Conservation (phyloP, 1,284 basidiomycete species). For the Farysia itapuensis region DNA sequence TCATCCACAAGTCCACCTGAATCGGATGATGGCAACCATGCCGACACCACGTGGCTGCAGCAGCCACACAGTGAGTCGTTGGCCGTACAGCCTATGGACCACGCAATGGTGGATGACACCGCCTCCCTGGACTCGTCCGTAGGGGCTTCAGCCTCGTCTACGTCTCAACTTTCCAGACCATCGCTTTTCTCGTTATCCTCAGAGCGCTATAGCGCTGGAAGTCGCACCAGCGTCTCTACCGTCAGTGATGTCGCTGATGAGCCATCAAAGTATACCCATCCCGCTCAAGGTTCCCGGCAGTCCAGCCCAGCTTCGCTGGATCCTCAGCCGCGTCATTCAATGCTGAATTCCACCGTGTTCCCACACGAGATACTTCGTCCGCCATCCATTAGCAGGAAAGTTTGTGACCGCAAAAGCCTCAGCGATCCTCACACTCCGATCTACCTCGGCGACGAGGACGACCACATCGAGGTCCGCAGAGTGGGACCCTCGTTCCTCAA, state of each 20-base stretch:
- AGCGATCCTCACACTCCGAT: slow-evolving; percentile 10
- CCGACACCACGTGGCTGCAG: slow-evolving; percentile 14
- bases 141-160: slow-evolving; percentile 19
- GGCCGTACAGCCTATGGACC: neutral
- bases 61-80: too few species aligned
- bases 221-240: slow-evolving; percentile 29
- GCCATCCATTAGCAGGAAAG: slow-evolving; percentile 17
- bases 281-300: neutral
- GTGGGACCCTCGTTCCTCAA: slow-evolving; percentile 25
- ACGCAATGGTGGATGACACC: neutral
- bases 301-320: slow-evolving; percentile 4
- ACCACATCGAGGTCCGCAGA: slow-evolving; percentile 6
- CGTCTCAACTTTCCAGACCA: slow-evolving; percentile 26
- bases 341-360: slow-evolving; percentile 49
- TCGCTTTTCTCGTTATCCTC: slow-evolving; percentile 39
- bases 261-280: neutral
- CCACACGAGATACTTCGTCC: slow-evolving; percentile 41
- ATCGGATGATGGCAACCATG: slow-evolving; percentile 21
- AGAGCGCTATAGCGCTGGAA: slow-evolving; percentile 22
- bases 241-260: slow-evolving; percentile 25
- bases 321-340: slow-evolving; percentile 39
- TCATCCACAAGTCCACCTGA: slow-evolving; percentile 30
- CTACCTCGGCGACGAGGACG: slow-evolving; percentile 9
- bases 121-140: slow-evolving; percentile 2
- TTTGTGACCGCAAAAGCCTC: slow-evolving; percentile 20